These are phyloP conservation scores for Acarospora socialis DNA, from an alignment of 2,329 filamentous ascomycete genomes.

Conservation along the genomic window DNA sequence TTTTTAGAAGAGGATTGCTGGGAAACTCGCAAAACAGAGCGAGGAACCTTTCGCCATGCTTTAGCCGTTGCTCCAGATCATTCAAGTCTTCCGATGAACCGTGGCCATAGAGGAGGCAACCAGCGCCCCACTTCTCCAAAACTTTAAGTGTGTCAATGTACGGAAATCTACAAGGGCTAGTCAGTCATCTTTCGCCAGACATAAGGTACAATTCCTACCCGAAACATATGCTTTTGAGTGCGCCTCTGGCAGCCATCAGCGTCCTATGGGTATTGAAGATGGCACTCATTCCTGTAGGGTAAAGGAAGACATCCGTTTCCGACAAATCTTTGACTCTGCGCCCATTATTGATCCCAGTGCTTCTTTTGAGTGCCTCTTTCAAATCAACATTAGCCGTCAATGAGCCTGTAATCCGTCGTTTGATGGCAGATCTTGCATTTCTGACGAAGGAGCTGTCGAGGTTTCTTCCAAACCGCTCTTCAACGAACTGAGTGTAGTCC, in stretches of 20 bases:
- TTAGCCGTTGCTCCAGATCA: constrained; percentile 59
- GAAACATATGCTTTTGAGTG: constrained; percentile 68
- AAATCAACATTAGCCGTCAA: constrained; percentile 59
- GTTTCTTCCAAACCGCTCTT: constrained; percentile 89
- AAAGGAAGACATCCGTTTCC: constrained; percentile 80
- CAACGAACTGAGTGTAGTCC: constrained; percentile 70
- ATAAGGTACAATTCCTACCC: constrained; percentile 33
- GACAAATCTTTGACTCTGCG: constrained; percentile 50
- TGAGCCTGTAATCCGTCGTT: constrained; percentile 75
- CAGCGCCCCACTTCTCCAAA: constrained; percentile 83
- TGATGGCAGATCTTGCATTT: constrained; percentile 74
- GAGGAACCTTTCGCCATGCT: constrained; percentile 60
- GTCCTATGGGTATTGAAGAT: constrained; percentile 80
- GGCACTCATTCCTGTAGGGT: constrained; percentile 83
- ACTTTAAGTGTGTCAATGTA: constrained; percentile 96
- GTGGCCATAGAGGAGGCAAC: constrained; percentile 75
- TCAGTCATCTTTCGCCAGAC: neutral
- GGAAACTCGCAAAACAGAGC: constrained; percentile 92
- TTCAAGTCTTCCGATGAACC: constrained; percentile 67
- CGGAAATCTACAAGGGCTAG: constrained; percentile 45
- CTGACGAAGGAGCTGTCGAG: constrained; percentile 64
- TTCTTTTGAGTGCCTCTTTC: constrained; percentile 40
- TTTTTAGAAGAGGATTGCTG: constrained; percentile 74
- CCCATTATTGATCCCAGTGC: constrained; percentile 21
- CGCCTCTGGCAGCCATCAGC: constrained; percentile 49